Evolutionary conservation across 1,139 yeast species (phyloP), one percentile per base, ranked within the genome.

Genomic region (Protomyces arabidopsidicola): DNA sequence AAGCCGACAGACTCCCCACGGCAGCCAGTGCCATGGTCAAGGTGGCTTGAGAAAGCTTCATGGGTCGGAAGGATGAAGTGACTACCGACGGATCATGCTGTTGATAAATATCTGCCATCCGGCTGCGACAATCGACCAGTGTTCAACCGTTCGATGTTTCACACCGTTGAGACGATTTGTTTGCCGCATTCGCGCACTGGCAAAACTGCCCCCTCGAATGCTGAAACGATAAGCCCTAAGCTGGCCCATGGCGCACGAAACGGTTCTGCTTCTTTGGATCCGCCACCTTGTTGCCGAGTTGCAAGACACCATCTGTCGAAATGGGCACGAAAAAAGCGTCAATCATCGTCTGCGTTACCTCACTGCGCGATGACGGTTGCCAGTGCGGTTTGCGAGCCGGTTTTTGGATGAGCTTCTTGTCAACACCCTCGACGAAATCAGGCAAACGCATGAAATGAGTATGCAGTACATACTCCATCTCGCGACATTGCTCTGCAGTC

Each of bases 341-440:
- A 18, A 42, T 42, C 48, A 42, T 42, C 10, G 48, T 8, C 22
- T 42, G 20, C 1, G 48, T 42, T 24, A 42, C 22, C 24, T 42
- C 48, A 16, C 22, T n/a, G 4, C 48, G 48, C 12, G 20, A 10
- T 2, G 53, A 31, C 3, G 53, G 53, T 36, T 50, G 14, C 53
- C 53, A 50, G 12, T 50, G 35, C 10, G 53, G 53, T 10, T 18
- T 50, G 24, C 48, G 24, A 10, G 48, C 48, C 16, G 48, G 48
- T 18, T 42, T 42, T 3, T 10, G 42, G 70, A 86, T 81, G 71
- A 88, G 81, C 75, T 89, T 83, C 68, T 88, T 84, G 69, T 81
- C 74, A 65, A 93, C 93, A 71, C 96, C 90, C 75, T 85, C 87
- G 64, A 82, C 85, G 72, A 88, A 88, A 70, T 83, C 87, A 12